These are phyloP conservation scores for Esteya vermicola DNA, from an alignment of 2,329 filamentous ascomycete species.

Conservation along the genomic window DNA sequence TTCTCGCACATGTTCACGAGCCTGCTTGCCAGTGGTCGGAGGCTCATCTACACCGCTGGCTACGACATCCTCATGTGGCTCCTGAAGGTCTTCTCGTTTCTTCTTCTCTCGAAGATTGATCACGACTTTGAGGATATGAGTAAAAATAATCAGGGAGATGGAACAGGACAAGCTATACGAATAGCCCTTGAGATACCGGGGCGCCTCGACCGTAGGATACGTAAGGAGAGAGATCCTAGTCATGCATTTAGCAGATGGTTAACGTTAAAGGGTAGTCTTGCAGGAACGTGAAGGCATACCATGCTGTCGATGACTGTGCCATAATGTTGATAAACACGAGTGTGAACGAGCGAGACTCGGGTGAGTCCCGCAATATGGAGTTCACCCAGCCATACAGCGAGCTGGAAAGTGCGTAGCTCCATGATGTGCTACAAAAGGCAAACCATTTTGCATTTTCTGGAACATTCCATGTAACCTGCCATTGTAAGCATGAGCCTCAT, in stretches of 20 bases:
- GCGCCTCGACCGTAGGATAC: constrained; percentile 30
- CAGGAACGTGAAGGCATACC: constrained; percentile 16
- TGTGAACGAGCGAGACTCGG: constrained; percentile 23
- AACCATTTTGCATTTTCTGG: constrained; percentile 40
- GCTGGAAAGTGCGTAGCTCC: constrained; percentile 35
- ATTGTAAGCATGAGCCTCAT: background rate
- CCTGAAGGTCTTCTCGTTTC: background rate
- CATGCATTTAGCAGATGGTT: background rate
- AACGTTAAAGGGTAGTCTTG: background rate
- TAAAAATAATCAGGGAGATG: background rate
- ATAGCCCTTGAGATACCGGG: constrained; percentile 27
- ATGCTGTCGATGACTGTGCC: constrained; percentile 40
- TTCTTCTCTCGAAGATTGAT: no score
- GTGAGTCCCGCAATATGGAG: constrained; percentile 27
- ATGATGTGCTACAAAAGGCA: constrained; percentile 33
- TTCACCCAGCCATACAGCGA: constrained; percentile 44
- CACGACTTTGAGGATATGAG: background rate
- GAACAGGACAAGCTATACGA: constrained; percentile 14
- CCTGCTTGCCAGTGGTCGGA: no score
- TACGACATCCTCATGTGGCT: no score
- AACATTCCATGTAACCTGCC: constrained; percentile 32
- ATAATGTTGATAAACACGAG: constrained; percentile 30
- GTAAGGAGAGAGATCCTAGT: constrained; percentile 26
- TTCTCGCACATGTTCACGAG: no score
- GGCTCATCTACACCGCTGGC: no score